These are phyloP conservation scores for Pisolithus tinctorius DNA, from an alignment of 768 basidiomycete species.

Conservation along the genomic window DNA sequence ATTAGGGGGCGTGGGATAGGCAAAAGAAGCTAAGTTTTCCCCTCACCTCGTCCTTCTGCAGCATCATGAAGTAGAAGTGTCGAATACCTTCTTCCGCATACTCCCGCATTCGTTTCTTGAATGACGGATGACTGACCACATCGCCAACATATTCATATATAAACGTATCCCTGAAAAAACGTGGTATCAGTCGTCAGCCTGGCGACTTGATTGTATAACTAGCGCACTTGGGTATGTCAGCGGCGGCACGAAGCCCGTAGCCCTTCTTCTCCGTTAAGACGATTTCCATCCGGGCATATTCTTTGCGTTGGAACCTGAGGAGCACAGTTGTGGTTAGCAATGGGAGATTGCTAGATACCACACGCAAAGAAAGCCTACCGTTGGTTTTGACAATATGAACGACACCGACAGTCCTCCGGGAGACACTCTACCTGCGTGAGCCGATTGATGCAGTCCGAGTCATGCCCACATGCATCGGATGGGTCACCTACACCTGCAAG, in stretches of 20 bases:
- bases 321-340: not conserved
- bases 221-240: slow-evolving; percentile 57
- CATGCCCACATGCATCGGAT: slow-evolving; percentile 71
- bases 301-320: slow-evolving; percentile 74
- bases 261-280: slow-evolving; percentile 95
- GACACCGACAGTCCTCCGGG: slow-evolving; percentile 82
- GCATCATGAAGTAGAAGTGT: slow-evolving; percentile 99
- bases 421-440: slow-evolving; percentile 96
- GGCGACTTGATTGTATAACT: not conserved
- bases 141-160: slow-evolving; percentile 99
- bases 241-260: slow-evolving; percentile 79
- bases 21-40: not conserved
- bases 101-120: slow-evolving; percentile 89
- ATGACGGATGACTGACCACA: slow-evolving; percentile 80
- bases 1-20: not conserved
- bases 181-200: slow-evolving; percentile 3
- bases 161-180: slow-evolving; percentile 65
- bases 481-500: slow-evolving; percentile 51
- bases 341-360: not conserved
- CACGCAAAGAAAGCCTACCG: slow-evolving; percentile 43
- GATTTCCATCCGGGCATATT: slow-evolving; percentile 84
- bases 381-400: slow-evolving; percentile 82
- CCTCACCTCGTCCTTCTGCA: slow-evolving; percentile 93
- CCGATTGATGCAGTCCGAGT: slow-evolving; percentile 94
- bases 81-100: slow-evolving; percentile 90